These are phyloP conservation scores for Fusarium sp. DNA, from an alignment of 2,329 filamentous ascomycete genomes.

Conservation along the genomic window DNA sequence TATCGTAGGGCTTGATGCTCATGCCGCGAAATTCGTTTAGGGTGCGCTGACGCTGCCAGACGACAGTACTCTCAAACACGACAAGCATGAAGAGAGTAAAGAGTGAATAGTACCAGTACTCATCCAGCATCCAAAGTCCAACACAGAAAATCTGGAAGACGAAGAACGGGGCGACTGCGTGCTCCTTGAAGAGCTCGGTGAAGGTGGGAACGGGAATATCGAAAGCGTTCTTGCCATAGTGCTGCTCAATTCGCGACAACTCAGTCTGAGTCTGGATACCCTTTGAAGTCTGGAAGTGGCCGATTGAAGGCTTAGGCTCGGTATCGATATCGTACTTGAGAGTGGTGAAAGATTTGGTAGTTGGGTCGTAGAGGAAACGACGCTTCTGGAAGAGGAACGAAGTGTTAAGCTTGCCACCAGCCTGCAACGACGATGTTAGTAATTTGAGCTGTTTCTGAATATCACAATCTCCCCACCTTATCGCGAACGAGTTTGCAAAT, in stretches of 20 bases:
- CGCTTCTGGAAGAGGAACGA: constrained; percentile 99
- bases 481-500: constrained; percentile 87
- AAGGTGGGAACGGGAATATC: constrained; percentile 98
- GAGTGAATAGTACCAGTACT: constrained; percentile 99
- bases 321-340: constrained; percentile 85
- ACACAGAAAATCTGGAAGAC: constrained; percentile 99
- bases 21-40: constrained; percentile 97
- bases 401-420: constrained; percentile 77
- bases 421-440: constrained; percentile 54
- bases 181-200: constrained; percentile 95
- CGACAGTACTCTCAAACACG: constrained; percentile 96
- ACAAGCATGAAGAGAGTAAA: constrained; percentile 99
- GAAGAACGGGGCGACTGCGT: constrained; percentile 98
- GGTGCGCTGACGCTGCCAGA: constrained; percentile 98
- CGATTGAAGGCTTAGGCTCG: constrained; percentile 84
- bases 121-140: constrained; percentile 97
- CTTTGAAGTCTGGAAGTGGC: constrained; percentile 80
- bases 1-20: constrained; percentile 98
- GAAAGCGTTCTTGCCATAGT: constrained; percentile 96
- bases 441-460: constrained; percentile 9
- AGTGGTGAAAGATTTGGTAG: constrained; percentile 80
- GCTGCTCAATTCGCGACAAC: constrained; percentile 82
- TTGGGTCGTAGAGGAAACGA: constrained; percentile 85
- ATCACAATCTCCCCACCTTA: constrained; percentile 59
- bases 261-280: constrained; percentile 82